Evolutionary conservation across 2,329 filamentous ascomycete species (phyloP).

Genomic region (Aspergillus sp.): DNA sequence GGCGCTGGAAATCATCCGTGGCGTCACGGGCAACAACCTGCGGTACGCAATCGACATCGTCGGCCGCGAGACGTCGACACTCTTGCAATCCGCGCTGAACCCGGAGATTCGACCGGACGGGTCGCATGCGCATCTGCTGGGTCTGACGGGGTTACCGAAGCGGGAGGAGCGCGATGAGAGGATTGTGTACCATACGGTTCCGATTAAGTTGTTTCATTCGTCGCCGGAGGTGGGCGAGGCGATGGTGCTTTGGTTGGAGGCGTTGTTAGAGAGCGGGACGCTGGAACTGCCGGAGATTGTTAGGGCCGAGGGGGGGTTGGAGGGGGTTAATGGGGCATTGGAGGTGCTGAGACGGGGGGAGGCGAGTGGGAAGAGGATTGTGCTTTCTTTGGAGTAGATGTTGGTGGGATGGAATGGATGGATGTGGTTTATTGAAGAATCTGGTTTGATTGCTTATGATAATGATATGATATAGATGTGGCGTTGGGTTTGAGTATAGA

Average conservation of each 20-base stretch:
- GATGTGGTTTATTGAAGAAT: no score
- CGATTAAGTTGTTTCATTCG: constrained; percentile 77
- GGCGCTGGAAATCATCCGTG: constrained; percentile 67
- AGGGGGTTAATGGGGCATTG: constrained; percentile 69
- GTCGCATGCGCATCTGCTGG: constrained; percentile 63
- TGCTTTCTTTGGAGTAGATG: constrained; percentile 52
- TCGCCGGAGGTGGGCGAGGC: constrained; percentile 65
- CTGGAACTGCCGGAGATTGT: constrained; percentile 69
- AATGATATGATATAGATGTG: background rate
- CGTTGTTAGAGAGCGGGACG: constrained; percentile 59
- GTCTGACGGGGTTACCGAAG: constrained; percentile 70
- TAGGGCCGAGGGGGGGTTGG: constrained; percentile 65
- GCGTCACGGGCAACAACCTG: constrained; percentile 61
- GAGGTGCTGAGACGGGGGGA: constrained; percentile 69
- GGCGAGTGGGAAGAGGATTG: constrained; percentile 70
- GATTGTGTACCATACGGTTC: constrained; percentile 66
- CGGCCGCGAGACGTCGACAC: constrained; percentile 65
- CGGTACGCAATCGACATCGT: constrained; percentile 72
- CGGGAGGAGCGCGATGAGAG: constrained; percentile 41
- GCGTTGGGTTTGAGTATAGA: background rate
- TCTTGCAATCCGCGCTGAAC: constrained; percentile 60
- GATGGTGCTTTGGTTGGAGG: constrained; percentile 69
- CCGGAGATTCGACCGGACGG: constrained; percentile 17
- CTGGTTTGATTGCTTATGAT: background rate
- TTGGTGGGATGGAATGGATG: no score